Evolutionary conservation across 345 rosid species (phyloP).

Genomic region (Brassica rapa): DNA sequence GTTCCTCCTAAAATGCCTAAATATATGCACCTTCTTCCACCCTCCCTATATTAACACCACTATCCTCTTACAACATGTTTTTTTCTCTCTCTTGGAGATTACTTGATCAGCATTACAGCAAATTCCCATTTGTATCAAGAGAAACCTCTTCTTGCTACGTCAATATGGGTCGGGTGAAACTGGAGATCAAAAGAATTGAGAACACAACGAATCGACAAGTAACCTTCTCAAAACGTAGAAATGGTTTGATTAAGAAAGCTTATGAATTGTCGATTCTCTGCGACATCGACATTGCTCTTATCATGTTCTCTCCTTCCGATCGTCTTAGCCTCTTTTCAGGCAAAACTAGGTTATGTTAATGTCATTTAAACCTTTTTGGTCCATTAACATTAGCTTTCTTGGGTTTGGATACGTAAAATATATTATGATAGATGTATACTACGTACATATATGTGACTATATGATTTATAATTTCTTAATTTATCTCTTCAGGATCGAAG

Average conservation of each 20-base stretch:
- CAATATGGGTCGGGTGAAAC: not conserved
- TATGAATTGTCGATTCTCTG: not conserved
- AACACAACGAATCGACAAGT: not conserved
- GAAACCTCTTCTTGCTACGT: not conserved
- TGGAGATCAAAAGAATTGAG: not conserved
- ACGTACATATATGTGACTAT: not conserved
- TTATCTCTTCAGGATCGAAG: conserved; percentile 55
- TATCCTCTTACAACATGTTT: not conserved
- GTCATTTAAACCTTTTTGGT: not conserved
- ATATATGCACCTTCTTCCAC: not conserved
- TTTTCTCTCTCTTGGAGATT: not conserved
- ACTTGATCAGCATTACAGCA: not conserved
- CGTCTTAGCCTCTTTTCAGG: conserved; percentile 64
- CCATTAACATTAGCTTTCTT: no score
- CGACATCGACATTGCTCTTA: not conserved
- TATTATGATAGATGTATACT: no score
- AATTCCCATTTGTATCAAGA: not conserved
- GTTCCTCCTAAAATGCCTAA: not conserved
- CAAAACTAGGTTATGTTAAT: conserved; percentile 56
- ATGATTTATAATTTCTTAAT: conserved; percentile 8
- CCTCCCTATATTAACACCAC: not conserved
- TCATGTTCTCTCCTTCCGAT: not conserved
- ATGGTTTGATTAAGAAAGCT: not conserved
- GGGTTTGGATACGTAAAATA: no score
- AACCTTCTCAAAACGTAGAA: not conserved